Base-by-base conservation (phyloP, 176 grass and related monocot species). In the Secale cereale region DNA sequence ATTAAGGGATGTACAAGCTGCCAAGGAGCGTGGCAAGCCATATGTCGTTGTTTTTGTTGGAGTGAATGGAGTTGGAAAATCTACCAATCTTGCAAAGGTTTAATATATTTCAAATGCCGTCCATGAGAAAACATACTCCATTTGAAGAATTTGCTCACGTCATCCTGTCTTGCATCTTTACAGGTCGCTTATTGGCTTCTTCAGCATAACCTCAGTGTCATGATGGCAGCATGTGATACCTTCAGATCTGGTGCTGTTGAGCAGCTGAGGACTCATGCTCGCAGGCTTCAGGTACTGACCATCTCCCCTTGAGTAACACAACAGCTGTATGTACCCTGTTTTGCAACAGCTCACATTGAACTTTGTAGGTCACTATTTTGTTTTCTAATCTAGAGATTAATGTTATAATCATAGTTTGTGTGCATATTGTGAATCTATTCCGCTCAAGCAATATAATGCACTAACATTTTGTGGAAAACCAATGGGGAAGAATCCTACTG, bases 161-260 rank as follows among this genome's bases (percentile, higher is more conserved):
- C 61, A 15, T 10, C 25, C 45, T 25, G 16, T 59, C 39, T 74
- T 46, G 0, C 23, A 86, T 83, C 40, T 86, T 54, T 19, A 60
- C 87, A 98, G 93, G 93, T 98, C 73, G 93, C 96, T 29, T 98
- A 98, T 81, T 98, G 96, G 96, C 91, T 95, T 84, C 79, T 89
- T 71, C 96, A 98, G 86, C 96, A 98, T 88, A 82, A 98, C 81
- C 81, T 95, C 57, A 95, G 88, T 89, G 96, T 94, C 68, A 98
- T 88, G 71, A 81, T 98, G 50, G 96, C 93, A 82, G 91, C 96
- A 36, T 98, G 96, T 65, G 93, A 95, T 85, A 95, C 96, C 61
- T 98, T 98, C 23, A 92, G 91, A 66, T 98, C 96, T 85, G 96
- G 96, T 87, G 96, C 96, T 86, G 96, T 98, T 68, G 93, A 98